Percentiles rank a stretch among this genome's conserved stretches.
Conservation (phyloP, 805 yeast genomes). For the Debaryomyces tyrocola region DNA sequence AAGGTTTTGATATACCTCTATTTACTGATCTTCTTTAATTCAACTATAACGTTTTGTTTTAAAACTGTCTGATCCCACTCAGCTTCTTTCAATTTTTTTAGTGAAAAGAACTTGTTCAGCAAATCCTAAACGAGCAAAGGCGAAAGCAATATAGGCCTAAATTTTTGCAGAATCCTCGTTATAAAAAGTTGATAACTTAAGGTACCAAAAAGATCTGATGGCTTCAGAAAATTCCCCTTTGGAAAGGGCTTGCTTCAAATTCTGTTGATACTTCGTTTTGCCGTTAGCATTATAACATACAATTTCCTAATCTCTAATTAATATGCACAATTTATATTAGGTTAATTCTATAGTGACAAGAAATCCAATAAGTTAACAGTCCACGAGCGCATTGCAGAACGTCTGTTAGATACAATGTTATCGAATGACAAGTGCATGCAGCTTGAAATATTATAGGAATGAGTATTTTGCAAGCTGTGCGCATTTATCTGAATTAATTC, state of each 20-base stretch:
- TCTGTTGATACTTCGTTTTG: constrained; percentile 5
- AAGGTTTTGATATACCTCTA: constrained; percentile 2
- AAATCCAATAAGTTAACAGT: no score
- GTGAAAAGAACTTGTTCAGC: constrained; percentile 10
- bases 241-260: constrained; percentile 5
- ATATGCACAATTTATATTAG: no score
- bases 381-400: no score
- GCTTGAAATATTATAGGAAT: no score
- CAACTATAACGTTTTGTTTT: constrained; percentile 8
- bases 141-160: constrained; percentile 11
- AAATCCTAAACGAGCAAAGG: constrained; percentile 10
- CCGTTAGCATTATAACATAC: no score
- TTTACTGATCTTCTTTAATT: constrained; percentile 8
- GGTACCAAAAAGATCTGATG: constrained; percentile 8
- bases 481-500: no score
- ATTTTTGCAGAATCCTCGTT: constrained; percentile 11
- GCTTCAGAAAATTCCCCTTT: constrained; percentile 7
- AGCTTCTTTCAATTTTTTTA: constrained; percentile 10
- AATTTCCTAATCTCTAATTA: no score
- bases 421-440: no score
- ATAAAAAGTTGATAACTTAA: constrained; percentile 8
- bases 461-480: no score
- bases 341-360: no score
- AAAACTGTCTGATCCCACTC: constrained; percentile 9
- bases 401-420: no score